Evolutionary conservation across 1,284 basidiomycete species (phyloP).

Genomic region (Anthracocystis walkeri): DNA sequence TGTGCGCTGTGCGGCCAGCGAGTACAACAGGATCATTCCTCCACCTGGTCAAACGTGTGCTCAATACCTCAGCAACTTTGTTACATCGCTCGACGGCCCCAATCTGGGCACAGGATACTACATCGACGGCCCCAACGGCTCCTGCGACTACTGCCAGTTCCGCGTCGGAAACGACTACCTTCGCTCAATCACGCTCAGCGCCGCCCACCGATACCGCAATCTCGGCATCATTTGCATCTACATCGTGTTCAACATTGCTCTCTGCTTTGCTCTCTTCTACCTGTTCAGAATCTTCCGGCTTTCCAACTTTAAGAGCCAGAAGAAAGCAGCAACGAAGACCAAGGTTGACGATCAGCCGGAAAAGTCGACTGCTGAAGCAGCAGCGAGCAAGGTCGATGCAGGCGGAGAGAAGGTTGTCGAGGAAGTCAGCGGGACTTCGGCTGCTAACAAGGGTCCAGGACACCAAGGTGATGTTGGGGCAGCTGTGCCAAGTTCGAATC

Average conservation of each 20-base stretch:
- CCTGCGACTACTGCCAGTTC: conserved; percentile 71
- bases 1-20: conserved; percentile 70
- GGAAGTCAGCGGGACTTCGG: conserved; percentile 19
- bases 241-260: conserved; percentile 74
- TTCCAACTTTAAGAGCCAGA: conserved; percentile 17
- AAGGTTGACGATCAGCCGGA: background rate
- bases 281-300: conserved; percentile 56
- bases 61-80: conserved; percentile 70
- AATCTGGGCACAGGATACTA: conserved; percentile 53
- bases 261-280: conserved; percentile 57
- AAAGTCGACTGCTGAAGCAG: conserved; percentile 3
- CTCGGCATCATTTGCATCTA: conserved; percentile 75
- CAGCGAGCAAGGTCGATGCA: conserved; percentile 9
- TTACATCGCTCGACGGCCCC: conserved; percentile 36
- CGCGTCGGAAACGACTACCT: conserved; percentile 76
- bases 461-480: conserved; percentile 4
- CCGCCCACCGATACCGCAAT: conserved; percentile 50
- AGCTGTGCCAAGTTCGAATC: conserved; percentile 7
- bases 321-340: conserved; percentile 20
- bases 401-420: conserved; percentile 11
- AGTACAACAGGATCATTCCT: conserved; percentile 70
- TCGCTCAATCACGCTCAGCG: conserved; percentile 34
- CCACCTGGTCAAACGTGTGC: conserved; percentile 70
- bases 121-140: conserved; percentile 60
- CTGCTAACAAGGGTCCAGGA: conserved; percentile 20